Evolutionary conservation across 78 protist species (phyloP).

Genomic region (Dictyostelium brefeldianum): DNA sequence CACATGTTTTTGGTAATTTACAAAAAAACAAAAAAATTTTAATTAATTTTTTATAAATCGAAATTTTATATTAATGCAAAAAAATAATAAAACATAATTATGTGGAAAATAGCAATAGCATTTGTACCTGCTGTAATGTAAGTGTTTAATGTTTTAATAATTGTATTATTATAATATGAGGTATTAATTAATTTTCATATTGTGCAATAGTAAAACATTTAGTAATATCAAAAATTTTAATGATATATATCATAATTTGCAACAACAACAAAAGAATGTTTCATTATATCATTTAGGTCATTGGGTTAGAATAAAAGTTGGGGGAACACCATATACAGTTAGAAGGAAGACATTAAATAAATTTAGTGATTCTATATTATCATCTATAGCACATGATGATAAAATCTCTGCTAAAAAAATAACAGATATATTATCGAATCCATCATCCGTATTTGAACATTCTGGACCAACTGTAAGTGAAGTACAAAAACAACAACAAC

Average conservation of each 20-base stretch:
- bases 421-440: constrained; percentile 27
- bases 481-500: neutral
- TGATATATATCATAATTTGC: constrained; percentile 49
- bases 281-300: constrained; percentile 69
- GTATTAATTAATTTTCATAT: neutral
- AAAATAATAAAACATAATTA: too few relatives aligned
- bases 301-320: constrained; percentile 73
- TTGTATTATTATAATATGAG: too few relatives aligned
- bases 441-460: constrained; percentile 14
- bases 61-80: too few relatives aligned
- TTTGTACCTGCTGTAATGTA: constrained; percentile 6
- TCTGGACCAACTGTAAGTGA: too few relatives aligned
- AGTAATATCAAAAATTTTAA: constrained; percentile 43
- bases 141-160: too few relatives aligned
- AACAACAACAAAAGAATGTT: constrained; percentile 63
- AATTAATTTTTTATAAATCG: too few relatives aligned
- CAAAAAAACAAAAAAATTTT: too few relatives aligned
- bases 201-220: constrained; percentile 34
- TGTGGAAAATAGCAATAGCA: constrained; percentile 1
- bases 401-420: constrained; percentile 29
- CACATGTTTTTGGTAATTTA: too few relatives aligned
- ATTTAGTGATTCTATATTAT: constrained; percentile 29
- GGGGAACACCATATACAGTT: constrained; percentile 56
- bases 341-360: constrained; percentile 67
- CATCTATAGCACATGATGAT: constrained; percentile 46